These are phyloP conservation scores for sweet orange (Citrus sinensis) DNA, from an alignment of 345 rosid genomes.

Conservation along the genomic window DNA sequence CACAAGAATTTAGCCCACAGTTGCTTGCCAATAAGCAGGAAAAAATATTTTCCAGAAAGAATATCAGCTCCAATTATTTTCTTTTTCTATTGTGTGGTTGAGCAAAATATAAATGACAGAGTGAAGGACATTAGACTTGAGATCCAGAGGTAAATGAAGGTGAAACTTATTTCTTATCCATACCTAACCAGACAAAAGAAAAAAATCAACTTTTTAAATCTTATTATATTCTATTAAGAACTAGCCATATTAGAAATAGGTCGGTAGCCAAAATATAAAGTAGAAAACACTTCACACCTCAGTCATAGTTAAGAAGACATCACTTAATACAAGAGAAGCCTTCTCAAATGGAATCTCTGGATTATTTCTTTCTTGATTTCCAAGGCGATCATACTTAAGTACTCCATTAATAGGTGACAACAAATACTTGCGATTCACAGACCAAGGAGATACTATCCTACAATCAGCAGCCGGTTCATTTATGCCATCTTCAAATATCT, in stretches of 20 bases:
- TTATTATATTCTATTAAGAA: neutral
- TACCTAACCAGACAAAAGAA: neutral
- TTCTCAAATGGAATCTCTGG: constrained; percentile 94
- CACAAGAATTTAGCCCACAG: constrained; percentile 17
- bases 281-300: constrained; percentile 52
- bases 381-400: constrained; percentile 93
- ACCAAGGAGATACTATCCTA: constrained; percentile 61
- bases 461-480: constrained; percentile 48
- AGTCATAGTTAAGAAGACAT: constrained; percentile 73
- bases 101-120: constrained; percentile 1
- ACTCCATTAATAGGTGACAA: constrained; percentile 91
- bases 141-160: neutral
- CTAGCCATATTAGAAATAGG: neutral
- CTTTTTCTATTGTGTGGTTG: neutral
- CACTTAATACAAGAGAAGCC: constrained; percentile 74
- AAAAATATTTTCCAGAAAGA: neutral
- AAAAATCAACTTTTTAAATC: neutral
- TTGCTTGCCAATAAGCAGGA: constrained; percentile 14
- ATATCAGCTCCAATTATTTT: constrained; percentile 1
- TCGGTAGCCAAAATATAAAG: neutral
- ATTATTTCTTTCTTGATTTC: constrained; percentile 90
- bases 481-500: constrained; percentile 98
- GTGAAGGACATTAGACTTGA: neutral
- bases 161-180: neutral
- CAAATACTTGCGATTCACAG: constrained; percentile 67